Conservation (phyloP, 495 filamentous ascomycete genomes). For the Bryoglossum gracile region DNA sequence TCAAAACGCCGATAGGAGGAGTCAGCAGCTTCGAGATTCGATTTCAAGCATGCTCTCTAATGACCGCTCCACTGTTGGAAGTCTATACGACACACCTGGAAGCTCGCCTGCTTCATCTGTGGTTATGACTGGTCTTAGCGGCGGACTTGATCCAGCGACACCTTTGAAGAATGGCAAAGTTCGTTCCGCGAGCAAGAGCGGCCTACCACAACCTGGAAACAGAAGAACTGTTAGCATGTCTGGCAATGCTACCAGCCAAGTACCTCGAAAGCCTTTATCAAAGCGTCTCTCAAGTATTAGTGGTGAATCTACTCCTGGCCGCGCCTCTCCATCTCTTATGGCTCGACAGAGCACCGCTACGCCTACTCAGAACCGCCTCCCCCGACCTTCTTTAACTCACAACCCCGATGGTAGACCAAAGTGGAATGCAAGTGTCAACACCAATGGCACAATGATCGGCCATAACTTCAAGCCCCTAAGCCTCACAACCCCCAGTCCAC, state of each 20-base stretch:
- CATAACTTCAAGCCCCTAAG: conserved; percentile 60
- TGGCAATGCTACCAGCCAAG: conserved; percentile 3
- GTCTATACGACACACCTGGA: conserved; percentile 69
- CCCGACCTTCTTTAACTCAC: conserved; percentile 33
- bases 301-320: conserved; percentile 32
- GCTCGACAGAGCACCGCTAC: conserved; percentile 45
- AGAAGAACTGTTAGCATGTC: conserved; percentile 14
- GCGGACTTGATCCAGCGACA: conserved; percentile 41
- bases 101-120: conserved; percentile 90
- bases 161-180: conserved; percentile 34
- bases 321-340: conserved; percentile 38
- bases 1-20: conserved; percentile 49
- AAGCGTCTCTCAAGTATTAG: conserved; percentile 30
- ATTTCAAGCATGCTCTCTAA: conserved; percentile 86
- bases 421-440: conserved; percentile 74
- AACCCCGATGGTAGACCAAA: conserved; percentile 54
- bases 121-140: conserved; percentile 49
- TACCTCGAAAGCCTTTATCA: conserved; percentile 22
- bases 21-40: conserved; percentile 81
- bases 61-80: conserved; percentile 69
- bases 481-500: conserved; percentile 52
- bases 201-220: conserved; percentile 34
- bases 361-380: conserved; percentile 44
- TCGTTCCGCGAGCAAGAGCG: conserved; percentile 29
- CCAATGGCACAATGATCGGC: conserved; percentile 56